These are phyloP conservation scores for Chamaecrista fasciculata DNA, from an alignment of 306 rosid species.

Conservation along the genomic window DNA sequence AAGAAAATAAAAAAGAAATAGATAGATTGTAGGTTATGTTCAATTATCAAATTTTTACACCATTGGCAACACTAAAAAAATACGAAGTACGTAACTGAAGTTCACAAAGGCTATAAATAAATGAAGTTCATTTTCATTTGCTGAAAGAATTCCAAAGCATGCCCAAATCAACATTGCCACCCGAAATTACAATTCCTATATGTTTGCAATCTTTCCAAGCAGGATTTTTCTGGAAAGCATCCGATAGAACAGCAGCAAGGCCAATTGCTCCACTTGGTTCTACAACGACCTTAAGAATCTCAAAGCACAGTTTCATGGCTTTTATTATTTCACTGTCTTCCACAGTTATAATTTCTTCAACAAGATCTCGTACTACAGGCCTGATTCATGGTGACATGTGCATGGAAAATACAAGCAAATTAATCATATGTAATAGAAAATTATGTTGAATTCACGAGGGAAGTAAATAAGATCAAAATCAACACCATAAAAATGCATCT, in stretches of 20 bases:
- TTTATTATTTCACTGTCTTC: constrained; percentile 70
- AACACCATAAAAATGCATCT: not conserved
- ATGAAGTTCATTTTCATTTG: constrained; percentile 35
- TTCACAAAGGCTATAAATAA: constrained; percentile 9
- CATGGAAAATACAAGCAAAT: constrained; percentile 6
- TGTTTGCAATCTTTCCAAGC: constrained; percentile 68
- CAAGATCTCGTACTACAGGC: constrained; percentile 86
- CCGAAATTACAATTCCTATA: constrained; percentile 78
- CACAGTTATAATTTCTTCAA: constrained; percentile 71
- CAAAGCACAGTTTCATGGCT: constrained; percentile 79
- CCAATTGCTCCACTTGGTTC: constrained; percentile 98
- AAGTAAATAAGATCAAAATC: not conserved
- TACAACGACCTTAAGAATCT: constrained; percentile 73
- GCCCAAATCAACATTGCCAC: constrained; percentile 84
- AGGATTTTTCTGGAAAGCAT: constrained; percentile 62
- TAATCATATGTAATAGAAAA: not conserved
- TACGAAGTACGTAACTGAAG: constrained; percentile 4
- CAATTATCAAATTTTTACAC: too few relatives aligned
- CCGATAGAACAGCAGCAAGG: constrained; percentile 84
- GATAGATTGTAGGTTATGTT: too few relatives aligned
- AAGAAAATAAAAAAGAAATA: too few relatives aligned
- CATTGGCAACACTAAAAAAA: not conserved
- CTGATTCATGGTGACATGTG: constrained; percentile 39
- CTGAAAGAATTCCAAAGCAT: constrained; percentile 63
- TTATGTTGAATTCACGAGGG: not conserved